Evolutionary conservation across 805 yeast species (phyloP).

Genomic region (Candida silvatica): DNA sequence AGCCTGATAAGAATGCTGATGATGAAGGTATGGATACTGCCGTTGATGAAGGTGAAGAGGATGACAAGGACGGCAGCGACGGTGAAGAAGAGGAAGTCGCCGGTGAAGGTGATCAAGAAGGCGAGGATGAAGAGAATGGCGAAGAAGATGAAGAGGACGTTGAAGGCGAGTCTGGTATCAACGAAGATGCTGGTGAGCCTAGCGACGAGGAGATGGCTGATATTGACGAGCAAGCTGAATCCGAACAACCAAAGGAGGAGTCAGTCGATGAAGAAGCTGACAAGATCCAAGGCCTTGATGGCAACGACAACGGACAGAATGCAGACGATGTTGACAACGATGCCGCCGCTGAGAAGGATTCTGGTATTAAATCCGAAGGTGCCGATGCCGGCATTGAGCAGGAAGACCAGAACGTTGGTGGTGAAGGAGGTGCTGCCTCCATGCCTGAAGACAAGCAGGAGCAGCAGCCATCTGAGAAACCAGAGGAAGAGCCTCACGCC

Average conservation of each 20-base stretch:
- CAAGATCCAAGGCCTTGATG: conserved; percentile 17
- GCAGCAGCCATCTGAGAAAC: conserved; percentile 31
- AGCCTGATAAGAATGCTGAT: conserved; percentile 19
- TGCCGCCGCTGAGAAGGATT: conserved; percentile 25
- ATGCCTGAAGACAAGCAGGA: conserved; percentile 27
- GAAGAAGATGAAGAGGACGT: conserved; percentile 19
- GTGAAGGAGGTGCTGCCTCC: conserved; percentile 42
- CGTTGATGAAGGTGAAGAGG: conserved; percentile 17
- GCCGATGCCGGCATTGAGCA: conserved; percentile 28
- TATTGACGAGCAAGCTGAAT: conserved; percentile 22
- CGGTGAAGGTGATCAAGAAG: conserved; percentile 17
- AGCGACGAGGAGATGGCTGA: conserved; percentile 13
- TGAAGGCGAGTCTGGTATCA: conserved; percentile 22
- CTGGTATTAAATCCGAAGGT: conserved; percentile 27
- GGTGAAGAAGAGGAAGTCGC: conserved; percentile 21
- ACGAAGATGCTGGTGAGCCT: conserved; percentile 11
- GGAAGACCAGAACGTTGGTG: conserved; percentile 57
- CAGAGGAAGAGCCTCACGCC: conserved; percentile 32
- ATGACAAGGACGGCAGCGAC: conserved; percentile 22
- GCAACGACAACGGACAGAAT: conserved; percentile 19
- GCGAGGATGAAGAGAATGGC: conserved; percentile 19
- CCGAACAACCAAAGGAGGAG: conserved; percentile 24
- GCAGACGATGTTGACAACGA: conserved; percentile 26
- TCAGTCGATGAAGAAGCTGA: conserved; percentile 18
- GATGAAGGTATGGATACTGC: conserved; percentile 18